A percentile compares a stretch with the other conserved stretches of the same genome.
Evolutionary conservation across 2,329 filamentous ascomycete species (phyloP).

Genomic region (Microdochium paspali): DNA sequence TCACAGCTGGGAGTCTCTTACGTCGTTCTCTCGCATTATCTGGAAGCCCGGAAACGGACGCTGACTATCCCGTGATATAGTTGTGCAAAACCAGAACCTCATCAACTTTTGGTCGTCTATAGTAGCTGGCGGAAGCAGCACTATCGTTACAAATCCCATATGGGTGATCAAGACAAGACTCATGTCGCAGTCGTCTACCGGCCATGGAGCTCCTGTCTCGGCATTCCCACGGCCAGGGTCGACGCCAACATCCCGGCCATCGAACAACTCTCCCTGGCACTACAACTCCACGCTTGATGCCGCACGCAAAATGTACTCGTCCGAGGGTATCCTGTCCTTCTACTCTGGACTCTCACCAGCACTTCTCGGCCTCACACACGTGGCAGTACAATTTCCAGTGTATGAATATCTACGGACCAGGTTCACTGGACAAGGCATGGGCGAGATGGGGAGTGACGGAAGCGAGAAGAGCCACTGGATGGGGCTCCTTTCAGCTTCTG

Average conservation of each 20-base stretch:
- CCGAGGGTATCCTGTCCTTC: conserved; percentile 81
- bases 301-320: conserved; percentile 88
- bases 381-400: conserved; percentile 92
- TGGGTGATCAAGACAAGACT: conserved; percentile 99
- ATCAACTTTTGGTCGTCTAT: conserved; percentile 86
- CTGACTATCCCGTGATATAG: conserved; percentile 2
- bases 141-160: conserved; percentile 90
- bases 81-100: conserved; percentile 58
- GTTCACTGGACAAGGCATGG: conserved; percentile 87
- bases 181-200: conserved; percentile 72
- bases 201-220: conserved; percentile 34
- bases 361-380: conserved; percentile 83
- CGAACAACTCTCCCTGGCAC: conserved; percentile 69
- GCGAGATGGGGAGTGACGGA: conserved; percentile 46
- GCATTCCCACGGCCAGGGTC: conserved; percentile 37
- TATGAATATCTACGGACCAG: conserved; percentile 89
- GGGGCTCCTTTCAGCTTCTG: conserved; percentile 79
- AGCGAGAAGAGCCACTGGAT: conserved; percentile 61
- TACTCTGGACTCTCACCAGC: conserved; percentile 93
- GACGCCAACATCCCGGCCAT: conserved; percentile 44
- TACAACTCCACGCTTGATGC: conserved; percentile 87
- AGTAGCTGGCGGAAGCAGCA: conserved; percentile 84
- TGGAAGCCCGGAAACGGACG: no score
- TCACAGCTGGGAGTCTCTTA: no score
- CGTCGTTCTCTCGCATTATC: no score